Evolutionary conservation across 257 asterid genomes (phyloP).

Genomic region (Lavandula angustifolia): DNA sequence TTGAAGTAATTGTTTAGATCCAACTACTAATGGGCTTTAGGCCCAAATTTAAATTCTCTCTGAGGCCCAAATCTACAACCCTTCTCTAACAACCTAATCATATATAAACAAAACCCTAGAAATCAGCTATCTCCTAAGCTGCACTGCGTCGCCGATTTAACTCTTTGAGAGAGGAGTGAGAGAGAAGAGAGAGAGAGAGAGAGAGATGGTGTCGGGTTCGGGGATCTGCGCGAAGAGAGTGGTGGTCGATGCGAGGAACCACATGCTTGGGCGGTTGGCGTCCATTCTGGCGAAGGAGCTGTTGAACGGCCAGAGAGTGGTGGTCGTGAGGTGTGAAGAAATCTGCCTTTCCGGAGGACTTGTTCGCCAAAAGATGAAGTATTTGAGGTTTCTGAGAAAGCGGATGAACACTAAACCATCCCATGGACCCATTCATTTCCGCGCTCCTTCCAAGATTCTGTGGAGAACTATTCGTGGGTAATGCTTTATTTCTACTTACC

Average conservation of each 20-base stretch:
- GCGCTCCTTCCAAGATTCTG: conserved; percentile 55
- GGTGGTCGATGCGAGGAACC: conserved; percentile 51
- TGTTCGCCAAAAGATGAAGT: conserved; percentile 61
- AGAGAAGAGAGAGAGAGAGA: conserved; percentile 13
- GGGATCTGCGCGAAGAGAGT: conserved; percentile 51
- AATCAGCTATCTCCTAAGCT: background rate
- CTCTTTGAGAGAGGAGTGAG: conserved; percentile 15
- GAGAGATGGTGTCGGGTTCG: conserved; percentile 51
- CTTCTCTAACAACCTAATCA: background rate
- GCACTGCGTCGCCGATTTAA: background rate
- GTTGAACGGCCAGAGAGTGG: conserved; percentile 50
- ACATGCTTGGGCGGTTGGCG: conserved; percentile 53
- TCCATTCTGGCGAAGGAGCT: conserved; percentile 52
- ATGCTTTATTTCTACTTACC: background rate
- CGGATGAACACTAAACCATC: conserved; percentile 57
- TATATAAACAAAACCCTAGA: conserved; percentile 36
- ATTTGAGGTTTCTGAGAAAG: conserved; percentile 48
- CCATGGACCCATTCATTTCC: conserved; percentile 56
- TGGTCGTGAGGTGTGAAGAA: conserved; percentile 49
- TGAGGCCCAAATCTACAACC: background rate
- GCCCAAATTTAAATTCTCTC: background rate
- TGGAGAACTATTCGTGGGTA: conserved; percentile 62
- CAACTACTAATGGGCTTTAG: background rate
- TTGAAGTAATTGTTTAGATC: background rate
- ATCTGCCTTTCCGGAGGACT: conserved; percentile 57